These are phyloP conservation scores for Holtermanniella nyarrowii DNA, from an alignment of 768 basidiomycete genomes.

Conservation along the genomic window DNA sequence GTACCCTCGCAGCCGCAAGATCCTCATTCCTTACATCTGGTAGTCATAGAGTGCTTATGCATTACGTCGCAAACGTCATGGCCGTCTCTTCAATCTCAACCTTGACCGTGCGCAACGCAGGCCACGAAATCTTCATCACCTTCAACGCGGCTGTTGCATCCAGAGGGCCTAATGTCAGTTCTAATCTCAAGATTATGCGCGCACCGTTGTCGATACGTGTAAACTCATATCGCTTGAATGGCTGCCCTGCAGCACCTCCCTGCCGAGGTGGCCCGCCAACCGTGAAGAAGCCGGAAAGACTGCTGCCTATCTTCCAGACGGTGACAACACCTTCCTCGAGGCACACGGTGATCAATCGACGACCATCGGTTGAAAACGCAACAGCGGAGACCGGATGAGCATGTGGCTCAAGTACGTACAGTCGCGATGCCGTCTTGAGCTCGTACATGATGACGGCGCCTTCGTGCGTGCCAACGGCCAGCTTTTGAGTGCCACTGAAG, in stretches of 20 bases:
- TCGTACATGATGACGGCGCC: constrained; percentile 78
- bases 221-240: constrained; percentile 80
- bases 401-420: constrained; percentile 92
- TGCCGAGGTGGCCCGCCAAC: constrained; percentile 85
- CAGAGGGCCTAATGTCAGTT: constrained; percentile 50
- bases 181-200: not conserved
- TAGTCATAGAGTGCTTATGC: constrained; percentile 10
- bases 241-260: constrained; percentile 61
- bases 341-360: constrained; percentile 75
- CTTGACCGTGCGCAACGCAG: constrained; percentile 67
- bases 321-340: constrained; percentile 72
- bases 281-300: constrained; percentile 75
- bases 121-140: constrained; percentile 73
- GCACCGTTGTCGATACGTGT: constrained; percentile 75
- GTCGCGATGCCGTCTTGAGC: constrained; percentile 83
- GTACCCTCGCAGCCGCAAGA: constrained; percentile 64
- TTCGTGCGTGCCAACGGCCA: constrained; percentile 88
- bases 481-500: constrained; percentile 70
- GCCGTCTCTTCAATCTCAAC: constrained; percentile 70
- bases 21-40: constrained; percentile 66
- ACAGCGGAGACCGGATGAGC: constrained; percentile 68
- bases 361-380: constrained; percentile 87
- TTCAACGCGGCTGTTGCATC: constrained; percentile 57
- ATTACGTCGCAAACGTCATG: constrained; percentile 72
- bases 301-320: constrained; percentile 92